These are phyloP conservation scores for Pelargonium australe DNA, from an alignment of 441 rosid genomes.

Conservation along the genomic window DNA sequence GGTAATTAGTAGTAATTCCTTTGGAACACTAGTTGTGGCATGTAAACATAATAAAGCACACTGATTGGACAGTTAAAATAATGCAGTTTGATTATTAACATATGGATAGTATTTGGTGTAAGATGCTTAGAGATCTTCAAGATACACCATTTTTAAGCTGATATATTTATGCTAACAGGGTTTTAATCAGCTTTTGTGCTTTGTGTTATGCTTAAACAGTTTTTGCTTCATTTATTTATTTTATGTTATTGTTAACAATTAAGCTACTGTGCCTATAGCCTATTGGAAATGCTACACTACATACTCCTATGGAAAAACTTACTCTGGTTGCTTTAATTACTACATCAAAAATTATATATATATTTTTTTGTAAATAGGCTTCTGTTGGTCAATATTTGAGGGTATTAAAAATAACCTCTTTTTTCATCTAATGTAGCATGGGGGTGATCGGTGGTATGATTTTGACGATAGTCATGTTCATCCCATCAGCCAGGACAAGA, in stretches of 20 bases:
- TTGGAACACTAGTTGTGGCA: not conserved
- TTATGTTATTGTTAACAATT: not conserved
- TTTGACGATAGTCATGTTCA: constrained; percentile 84
- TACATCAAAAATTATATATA: not conserved
- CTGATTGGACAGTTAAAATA: not conserved
- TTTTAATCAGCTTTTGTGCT: not conserved
- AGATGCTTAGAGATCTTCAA: not conserved
- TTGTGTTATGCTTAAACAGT: not conserved
- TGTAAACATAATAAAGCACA: not conserved
- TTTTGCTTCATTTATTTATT: not conserved
- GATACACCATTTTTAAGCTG: not conserved
- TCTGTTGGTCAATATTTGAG: not conserved
- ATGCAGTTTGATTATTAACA: not conserved
- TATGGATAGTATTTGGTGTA: not conserved
- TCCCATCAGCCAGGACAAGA: constrained; percentile 68
- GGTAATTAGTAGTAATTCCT: not conserved
- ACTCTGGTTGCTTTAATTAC: not conserved
- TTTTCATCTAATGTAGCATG: constrained; percentile 51
- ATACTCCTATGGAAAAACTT: not conserved
- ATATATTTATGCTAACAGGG: not conserved
- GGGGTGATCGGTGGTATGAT: constrained; percentile 84
- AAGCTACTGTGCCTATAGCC: constrained; percentile 6
- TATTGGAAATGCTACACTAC: not conserved
- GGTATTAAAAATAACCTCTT: not conserved
- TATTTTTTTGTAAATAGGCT: not conserved